A percentile compares a stretch with the other conserved stretches of the same genome.
Evolutionary conservation across 805 yeast species (phyloP).

Genomic region (Candida ovalis): DNA sequence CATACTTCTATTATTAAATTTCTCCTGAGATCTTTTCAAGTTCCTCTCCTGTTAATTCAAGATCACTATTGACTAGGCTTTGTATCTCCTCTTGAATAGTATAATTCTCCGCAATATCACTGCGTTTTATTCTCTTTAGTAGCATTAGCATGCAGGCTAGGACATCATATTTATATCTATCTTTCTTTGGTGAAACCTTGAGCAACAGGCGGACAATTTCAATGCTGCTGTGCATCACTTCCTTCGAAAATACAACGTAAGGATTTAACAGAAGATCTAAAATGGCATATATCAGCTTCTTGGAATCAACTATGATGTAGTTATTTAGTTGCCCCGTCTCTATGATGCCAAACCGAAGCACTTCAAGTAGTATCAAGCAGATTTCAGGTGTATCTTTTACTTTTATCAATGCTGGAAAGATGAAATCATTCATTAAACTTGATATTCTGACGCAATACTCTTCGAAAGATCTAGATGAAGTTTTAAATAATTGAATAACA

Average conservation of each 20-base stretch:
- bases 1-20: neutral
- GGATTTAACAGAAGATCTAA: conserved; percentile 27
- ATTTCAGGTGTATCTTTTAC: conserved; percentile 25
- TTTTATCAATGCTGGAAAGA: conserved; percentile 26
- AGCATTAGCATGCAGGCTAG: conserved; percentile 18
- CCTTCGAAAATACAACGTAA: conserved; percentile 16
- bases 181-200: neutral
- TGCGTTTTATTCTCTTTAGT: conserved; percentile 10
- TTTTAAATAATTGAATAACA: conserved; percentile 11
- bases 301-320: conserved; percentile 18
- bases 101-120: neutral
- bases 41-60: neutral
- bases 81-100: neutral
- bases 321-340: conserved; percentile 9
- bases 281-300: conserved; percentile 19
- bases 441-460: conserved; percentile 13
- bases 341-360: conserved; percentile 7
- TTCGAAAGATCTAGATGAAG: conserved; percentile 6
- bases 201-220: conserved; percentile 4
- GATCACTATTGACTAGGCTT: neutral
- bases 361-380: conserved; percentile 7
- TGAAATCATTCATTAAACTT: conserved; percentile 22
- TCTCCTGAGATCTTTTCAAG: neutral
- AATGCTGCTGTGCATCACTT: conserved; percentile 7
- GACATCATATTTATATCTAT: conserved; percentile 21